Evolutionary conservation across 441 rosid species (phyloP).

Genomic region (Eruca vesicaria): DNA sequence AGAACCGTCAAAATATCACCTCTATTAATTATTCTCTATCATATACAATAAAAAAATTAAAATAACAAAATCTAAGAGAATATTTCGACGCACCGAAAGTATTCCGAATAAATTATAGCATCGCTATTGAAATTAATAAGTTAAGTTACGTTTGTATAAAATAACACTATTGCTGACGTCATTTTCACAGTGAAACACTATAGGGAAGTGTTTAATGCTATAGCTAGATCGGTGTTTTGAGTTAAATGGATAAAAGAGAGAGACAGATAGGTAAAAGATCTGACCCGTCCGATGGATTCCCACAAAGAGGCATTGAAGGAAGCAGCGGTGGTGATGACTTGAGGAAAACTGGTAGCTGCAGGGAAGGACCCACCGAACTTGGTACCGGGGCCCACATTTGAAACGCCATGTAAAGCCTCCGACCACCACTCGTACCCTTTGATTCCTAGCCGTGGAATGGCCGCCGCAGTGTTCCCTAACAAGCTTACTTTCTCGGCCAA

Average conservation of each 20-base stretch:
- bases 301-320: slow-evolving; percentile 83
- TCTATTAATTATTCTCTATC: background rate
- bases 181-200: background rate
- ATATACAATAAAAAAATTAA: background rate
- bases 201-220: background rate
- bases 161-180: slow-evolving; percentile 17
- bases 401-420: slow-evolving; percentile 96
- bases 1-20: background rate
- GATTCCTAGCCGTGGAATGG: slow-evolving; percentile 77
- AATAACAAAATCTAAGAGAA: background rate
- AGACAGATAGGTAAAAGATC: slow-evolving; percentile 4
- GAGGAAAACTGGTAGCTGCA: slow-evolving; percentile 93
- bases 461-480: slow-evolving; percentile 71
- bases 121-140: background rate
- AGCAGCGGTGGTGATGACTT: slow-evolving; percentile 90
- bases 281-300: slow-evolving; percentile 92
- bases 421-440: slow-evolving; percentile 98
- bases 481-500: slow-evolving; percentile 70
- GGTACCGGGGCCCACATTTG: slow-evolving; percentile 89
- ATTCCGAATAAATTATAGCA: background rate
- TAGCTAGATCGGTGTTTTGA: background rate
- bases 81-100: background rate
- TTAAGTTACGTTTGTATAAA: background rate
- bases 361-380: slow-evolving; percentile 79
- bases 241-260: slow-evolving; percentile 27